Percentiles rank a stretch among this genome's conserved stretches.
These are phyloP conservation scores for Vigna mungo DNA, from an alignment of 306 rosid species.

Conservation along the genomic window DNA sequence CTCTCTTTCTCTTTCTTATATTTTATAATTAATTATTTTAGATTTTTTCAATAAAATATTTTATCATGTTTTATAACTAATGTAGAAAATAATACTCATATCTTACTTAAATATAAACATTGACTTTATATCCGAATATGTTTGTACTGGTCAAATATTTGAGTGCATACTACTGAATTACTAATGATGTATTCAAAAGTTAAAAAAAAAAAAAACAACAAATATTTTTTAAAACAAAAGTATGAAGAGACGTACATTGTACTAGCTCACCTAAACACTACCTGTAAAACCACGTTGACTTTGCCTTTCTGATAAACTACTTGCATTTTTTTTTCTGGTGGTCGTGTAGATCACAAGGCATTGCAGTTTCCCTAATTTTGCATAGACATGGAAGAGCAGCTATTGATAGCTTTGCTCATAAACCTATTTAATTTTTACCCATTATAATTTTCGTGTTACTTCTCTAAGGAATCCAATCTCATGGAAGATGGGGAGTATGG, in stretches of 20 bases:
- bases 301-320: slow-evolving; percentile 31
- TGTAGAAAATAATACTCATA: too few relatives aligned
- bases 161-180: too few relatives aligned
- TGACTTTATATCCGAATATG: not conserved
- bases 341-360: not conserved
- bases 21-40: too few relatives aligned
- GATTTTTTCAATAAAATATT: too few relatives aligned
- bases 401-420: not conserved
- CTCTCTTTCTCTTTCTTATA: too few relatives aligned
- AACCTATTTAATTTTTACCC: not conserved
- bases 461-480: slow-evolving; percentile 23
- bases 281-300: not conserved
- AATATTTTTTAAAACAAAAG: not conserved
- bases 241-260: not conserved
- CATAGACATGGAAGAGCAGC: not conserved
- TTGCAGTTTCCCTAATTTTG: not conserved
- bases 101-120: not conserved
- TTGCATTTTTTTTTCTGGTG: not conserved
- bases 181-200: too few relatives aligned
- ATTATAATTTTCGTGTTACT: slow-evolving; percentile 26
- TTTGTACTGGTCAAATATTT: too few relatives aligned
- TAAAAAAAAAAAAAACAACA: not conserved
- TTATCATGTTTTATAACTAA: too few relatives aligned
- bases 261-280: not conserved
- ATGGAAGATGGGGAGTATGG: slow-evolving; percentile 18